phyloP scores from a whole-genome alignment of 2,329 filamentous ascomycete genomes.

The Hymenoscyphus repandus region DNA sequence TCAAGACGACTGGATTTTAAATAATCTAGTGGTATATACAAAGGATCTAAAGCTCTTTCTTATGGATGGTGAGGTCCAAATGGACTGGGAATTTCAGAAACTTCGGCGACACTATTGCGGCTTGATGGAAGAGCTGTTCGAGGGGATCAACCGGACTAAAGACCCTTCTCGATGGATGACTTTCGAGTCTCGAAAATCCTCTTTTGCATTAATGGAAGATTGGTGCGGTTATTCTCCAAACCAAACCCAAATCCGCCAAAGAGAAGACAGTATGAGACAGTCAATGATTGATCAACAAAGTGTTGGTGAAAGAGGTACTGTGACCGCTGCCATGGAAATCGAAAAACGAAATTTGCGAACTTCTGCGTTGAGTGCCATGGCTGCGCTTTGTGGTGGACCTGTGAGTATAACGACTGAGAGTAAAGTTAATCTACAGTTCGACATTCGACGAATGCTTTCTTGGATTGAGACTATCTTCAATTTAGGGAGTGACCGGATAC shows the following conservation, averaged over 20 bases:
- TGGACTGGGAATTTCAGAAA: constrained; percentile 90
- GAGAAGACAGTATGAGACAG: constrained; percentile 83
- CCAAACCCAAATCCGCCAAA: constrained; percentile 70
- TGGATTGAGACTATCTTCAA: constrained; percentile 97
- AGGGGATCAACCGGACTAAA: constrained; percentile 78
- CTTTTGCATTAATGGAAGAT: constrained; percentile 95
- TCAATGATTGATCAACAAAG: constrained; percentile 75
- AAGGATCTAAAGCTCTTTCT: constrained; percentile 91
- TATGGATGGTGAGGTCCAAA: constrained; percentile 90
- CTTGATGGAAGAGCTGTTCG: constrained; percentile 86
- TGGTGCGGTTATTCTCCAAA: constrained; percentile 98
- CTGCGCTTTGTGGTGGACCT: constrained; percentile 79
- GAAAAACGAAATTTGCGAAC: constrained; percentile 90
- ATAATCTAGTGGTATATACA: constrained; percentile 81
- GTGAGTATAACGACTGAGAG: constrained; percentile 86
- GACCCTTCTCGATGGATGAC: constrained; percentile 94
- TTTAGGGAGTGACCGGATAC: constrained; percentile 84
- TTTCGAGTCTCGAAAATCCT: constrained; percentile 91
- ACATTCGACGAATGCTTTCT: constrained; percentile 83
- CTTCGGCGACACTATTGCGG: constrained; percentile 91
- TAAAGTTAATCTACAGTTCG: constrained; percentile 82
- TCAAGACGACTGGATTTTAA: constrained; percentile 84
- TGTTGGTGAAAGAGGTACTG: constrained; percentile 67
- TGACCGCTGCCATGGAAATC: constrained; percentile 90
- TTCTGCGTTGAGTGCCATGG: constrained; percentile 92